These are phyloP conservation scores for Shiraia bambusicola DNA, from an alignment of 2,329 filamentous ascomycete species.

Conservation along the genomic window DNA sequence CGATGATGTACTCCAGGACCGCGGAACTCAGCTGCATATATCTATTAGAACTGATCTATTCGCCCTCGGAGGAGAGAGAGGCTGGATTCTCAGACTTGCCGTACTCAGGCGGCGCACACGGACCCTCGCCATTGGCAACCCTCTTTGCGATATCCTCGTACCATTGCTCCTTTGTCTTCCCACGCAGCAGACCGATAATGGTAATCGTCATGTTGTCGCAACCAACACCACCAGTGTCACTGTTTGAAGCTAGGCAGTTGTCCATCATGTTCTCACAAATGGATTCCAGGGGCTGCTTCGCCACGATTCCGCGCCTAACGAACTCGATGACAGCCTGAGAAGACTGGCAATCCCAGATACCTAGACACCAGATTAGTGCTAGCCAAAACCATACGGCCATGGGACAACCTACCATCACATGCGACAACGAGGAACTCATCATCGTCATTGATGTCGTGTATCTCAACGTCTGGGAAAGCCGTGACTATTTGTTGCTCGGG, in stretches of 20 bases:
- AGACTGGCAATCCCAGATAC: slow-evolving; percentile 99
- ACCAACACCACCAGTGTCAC: slow-evolving; percentile 93
- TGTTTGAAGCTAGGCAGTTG: slow-evolving; percentile 97
- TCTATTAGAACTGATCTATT: slow-evolving; percentile 42
- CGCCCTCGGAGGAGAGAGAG: slow-evolving; percentile 37
- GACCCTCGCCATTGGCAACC: slow-evolving; percentile 94
- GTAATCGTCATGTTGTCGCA: slow-evolving; percentile 99
- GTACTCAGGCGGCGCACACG: slow-evolving; percentile 98
- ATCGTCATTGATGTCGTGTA: slow-evolving; percentile 86
- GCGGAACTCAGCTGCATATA: slow-evolving; percentile 51
- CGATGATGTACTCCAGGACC: slow-evolving; percentile 53
- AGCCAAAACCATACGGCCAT: neutral
- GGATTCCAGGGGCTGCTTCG: slow-evolving; percentile 89
- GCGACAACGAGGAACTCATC: slow-evolving; percentile 73
- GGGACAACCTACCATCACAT: slow-evolving; percentile 43
- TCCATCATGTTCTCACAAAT: slow-evolving; percentile 99
- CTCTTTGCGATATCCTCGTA: slow-evolving; percentile 93
- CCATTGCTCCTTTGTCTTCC: slow-evolving; percentile 96
- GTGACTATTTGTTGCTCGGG: slow-evolving; percentile 99
- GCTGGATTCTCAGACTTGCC: slow-evolving; percentile 68
- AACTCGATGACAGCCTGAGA: slow-evolving; percentile 98
- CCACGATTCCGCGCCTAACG: slow-evolving; percentile 91
- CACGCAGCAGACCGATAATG: slow-evolving; percentile 83
- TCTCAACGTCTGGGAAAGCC: slow-evolving; percentile 89
- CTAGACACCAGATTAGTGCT: slow-evolving; percentile 51